Evolutionary conservation across 306 rosid genomes (phyloP).

Genomic region (Mucuna pruriens): DNA sequence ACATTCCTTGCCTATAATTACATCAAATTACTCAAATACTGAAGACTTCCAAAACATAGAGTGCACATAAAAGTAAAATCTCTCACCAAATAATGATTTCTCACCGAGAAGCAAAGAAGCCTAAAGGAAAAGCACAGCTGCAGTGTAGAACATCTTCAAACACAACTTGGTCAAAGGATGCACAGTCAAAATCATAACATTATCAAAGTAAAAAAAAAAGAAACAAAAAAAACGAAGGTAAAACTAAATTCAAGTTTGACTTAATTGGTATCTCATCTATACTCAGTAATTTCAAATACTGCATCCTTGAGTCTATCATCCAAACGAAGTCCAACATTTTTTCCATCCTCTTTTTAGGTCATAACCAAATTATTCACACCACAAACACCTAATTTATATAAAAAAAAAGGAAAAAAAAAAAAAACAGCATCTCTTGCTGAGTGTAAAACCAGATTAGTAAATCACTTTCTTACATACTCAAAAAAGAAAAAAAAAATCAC

Average conservation of each 20-base stretch:
- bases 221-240: background rate
- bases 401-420: background rate
- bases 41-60: background rate
- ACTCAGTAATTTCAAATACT: background rate
- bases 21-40: slow-evolving; percentile 16
- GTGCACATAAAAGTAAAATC: background rate
- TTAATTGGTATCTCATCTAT: background rate
- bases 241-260: background rate
- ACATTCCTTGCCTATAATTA: slow-evolving; percentile 1
- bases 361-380: background rate
- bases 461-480: background rate
- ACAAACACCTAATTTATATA: background rate
- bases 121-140: background rate
- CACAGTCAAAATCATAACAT: slow-evolving; percentile 17
- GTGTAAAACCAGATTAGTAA: slow-evolving; percentile 4
- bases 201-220: background rate
- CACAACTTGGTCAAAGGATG: slow-evolving; percentile 9
- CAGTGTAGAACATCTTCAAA: background rate
- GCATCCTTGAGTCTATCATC: background rate
- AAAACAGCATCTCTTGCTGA: background rate
- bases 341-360: background rate
- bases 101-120: slow-evolving; percentile 28
- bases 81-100: background rate
- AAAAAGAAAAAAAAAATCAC: background rate
- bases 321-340: background rate